These are phyloP conservation scores for Plasmopara muralis DNA, from an alignment of 352 stramenopile species.

Conservation along the genomic window DNA sequence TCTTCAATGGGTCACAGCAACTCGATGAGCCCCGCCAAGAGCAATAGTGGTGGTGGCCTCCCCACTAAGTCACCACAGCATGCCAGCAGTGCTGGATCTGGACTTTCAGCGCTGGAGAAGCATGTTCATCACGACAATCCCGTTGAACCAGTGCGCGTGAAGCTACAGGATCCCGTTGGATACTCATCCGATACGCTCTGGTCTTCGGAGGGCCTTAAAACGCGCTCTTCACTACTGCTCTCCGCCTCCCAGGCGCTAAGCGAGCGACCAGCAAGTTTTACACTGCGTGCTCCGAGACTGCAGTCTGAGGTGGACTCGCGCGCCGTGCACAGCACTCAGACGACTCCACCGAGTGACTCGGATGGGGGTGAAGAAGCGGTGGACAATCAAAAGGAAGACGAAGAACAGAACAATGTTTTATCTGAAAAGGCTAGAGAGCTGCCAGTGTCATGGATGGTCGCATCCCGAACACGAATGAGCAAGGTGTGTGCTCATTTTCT, in stretches of 20 bases:
- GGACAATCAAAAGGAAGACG: constrained; percentile 36
- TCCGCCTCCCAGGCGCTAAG: constrained; percentile 22
- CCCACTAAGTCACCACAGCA: constrained; percentile 5
- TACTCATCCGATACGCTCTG: constrained; percentile 42
- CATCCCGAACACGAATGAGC: constrained; percentile 9
- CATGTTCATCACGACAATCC: constrained; percentile 34
- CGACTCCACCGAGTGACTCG: constrained; percentile 18
- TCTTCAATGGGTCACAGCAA: constrained; percentile 32
- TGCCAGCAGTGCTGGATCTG: constrained; percentile 5
- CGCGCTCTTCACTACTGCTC: constrained; percentile 45
- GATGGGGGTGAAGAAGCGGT: constrained; percentile 21
- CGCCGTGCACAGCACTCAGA: constrained; percentile 23
- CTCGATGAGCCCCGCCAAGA: constrained; percentile 40
- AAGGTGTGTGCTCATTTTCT: constrained; percentile 21
- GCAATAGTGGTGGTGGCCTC: constrained; percentile 8
- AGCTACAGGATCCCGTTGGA: constrained; percentile 43
- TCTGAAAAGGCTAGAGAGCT: constrained; percentile 15
- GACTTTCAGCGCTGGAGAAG: constrained; percentile 13
- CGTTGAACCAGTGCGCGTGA: constrained; percentile 44
- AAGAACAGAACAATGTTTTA: constrained; percentile 13
- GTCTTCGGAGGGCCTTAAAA: constrained; percentile 50
- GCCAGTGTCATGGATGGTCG: constrained; percentile 13
- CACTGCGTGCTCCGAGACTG: constrained; percentile 21
- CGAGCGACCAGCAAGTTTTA: constrained; percentile 20
- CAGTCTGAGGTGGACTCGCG: constrained; percentile 17